Percentiles rank a stretch among this genome's conserved stretches.
Evolutionary conservation across 2,329 filamentous ascomycete species (phyloP).

Genomic region (Ceratocystis albifundus): DNA sequence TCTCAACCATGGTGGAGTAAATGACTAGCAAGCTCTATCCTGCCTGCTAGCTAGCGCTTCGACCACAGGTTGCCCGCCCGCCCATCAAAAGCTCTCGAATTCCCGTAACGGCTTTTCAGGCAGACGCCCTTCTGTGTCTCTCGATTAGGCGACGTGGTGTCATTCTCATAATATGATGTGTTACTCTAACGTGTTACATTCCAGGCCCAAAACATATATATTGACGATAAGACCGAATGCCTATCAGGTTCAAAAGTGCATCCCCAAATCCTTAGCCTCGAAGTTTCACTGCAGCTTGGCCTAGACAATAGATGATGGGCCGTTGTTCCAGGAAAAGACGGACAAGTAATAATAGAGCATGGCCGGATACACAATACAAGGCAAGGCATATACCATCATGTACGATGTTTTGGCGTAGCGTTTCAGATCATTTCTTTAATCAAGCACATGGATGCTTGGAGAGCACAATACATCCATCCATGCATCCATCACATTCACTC

Average conservation of each 20-base stretch:
- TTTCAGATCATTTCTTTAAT: no score
- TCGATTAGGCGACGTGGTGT: neutral
- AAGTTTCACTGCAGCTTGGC: neutral
- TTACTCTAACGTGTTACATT: conserved; percentile 3
- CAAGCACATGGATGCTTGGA: no score
- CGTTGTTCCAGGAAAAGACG: neutral
- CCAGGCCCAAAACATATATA: neutral
- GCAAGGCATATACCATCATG: no score
- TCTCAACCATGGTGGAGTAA: no score
- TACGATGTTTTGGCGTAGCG: no score
- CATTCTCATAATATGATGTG: conserved; percentile 5
- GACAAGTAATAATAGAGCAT: no score
- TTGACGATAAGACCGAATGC: neutral
- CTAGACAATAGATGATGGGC: neutral
- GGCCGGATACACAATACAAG: no score
- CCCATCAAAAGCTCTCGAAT: neutral
- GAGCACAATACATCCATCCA: no score
- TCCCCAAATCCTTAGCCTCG: neutral
- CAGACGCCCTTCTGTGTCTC: neutral
- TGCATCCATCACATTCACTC: no score
- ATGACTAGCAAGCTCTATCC: no score
- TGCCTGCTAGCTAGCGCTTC: no score
- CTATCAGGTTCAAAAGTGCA: neutral
- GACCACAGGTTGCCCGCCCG: no score
- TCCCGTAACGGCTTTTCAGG: neutral